Conservation (phyloP, 192 early-diverging fungal genomes). For the Umbelopsis isabellina region DNA sequence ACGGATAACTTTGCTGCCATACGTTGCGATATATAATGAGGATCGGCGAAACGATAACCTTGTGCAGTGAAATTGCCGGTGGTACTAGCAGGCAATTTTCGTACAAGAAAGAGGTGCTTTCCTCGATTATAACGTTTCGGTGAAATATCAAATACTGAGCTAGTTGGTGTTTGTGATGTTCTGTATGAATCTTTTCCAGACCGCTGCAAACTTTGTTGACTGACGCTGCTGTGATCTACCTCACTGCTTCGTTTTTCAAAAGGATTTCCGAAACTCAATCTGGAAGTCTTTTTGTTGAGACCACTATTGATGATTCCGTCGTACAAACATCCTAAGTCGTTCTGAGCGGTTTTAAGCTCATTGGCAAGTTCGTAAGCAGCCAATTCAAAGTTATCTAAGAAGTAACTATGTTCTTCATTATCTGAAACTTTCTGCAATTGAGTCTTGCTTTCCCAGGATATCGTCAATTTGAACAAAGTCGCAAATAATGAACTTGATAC, state of each 20-base stretch:
- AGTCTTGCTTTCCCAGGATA: slow-evolving; percentile 3
- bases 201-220: too few relatives aligned
- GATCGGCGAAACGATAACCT: slow-evolving; percentile 43
- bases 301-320: slow-evolving; percentile 28
- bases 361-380: slow-evolving; percentile 24
- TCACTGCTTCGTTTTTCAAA: slow-evolving; percentile 6
- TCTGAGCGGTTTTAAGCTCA: slow-evolving; percentile 17
- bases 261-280: neutral
- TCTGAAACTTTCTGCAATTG: neutral
- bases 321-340: slow-evolving; percentile 24
- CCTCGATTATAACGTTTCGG: neutral
- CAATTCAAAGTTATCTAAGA: slow-evolving; percentile 19
- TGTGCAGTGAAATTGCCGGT: slow-evolving; percentile 25
- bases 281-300: neutral
- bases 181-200: neutral
- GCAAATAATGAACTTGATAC: slow-evolving; percentile 8
- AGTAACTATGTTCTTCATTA: neutral
- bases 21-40: slow-evolving; percentile 33
- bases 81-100: slow-evolving; percentile 23
- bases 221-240: neutral
- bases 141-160: neutral
- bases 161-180: neutral
- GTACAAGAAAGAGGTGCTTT: slow-evolving; percentile 43
- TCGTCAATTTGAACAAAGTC: neutral
- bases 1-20: slow-evolving; percentile 40